phyloP scores from a whole-genome alignment of 352 stramenopile genomes.

The Phytophthora megakarya region DNA sequence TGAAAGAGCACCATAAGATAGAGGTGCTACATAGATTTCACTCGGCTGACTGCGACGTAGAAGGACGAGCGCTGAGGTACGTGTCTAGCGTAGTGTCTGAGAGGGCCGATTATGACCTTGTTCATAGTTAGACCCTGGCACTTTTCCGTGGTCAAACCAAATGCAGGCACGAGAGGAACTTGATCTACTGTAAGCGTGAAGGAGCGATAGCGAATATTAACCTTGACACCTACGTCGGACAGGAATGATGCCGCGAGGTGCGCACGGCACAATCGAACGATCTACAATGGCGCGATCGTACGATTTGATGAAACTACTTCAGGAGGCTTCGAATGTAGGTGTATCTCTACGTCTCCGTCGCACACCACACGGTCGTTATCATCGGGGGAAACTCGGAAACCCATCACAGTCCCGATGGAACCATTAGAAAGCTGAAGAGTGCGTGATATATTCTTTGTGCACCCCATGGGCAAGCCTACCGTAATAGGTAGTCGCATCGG shows the following conservation, averaged over 20 bases:
- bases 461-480: background rate
- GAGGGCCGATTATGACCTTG: background rate
- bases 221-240: background rate
- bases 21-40: conserved; percentile 2
- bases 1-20: background rate
- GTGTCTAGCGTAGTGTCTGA: background rate
- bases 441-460: conserved; percentile 14
- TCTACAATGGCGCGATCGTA: too few species aligned
- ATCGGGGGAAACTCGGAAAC: background rate
- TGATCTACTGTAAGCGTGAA: background rate
- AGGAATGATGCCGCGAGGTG: background rate
- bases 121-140: too few species aligned
- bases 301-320: too few species aligned
- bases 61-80: background rate
- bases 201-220: background rate
- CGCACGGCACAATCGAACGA: too few species aligned
- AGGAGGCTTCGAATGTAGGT: background rate
- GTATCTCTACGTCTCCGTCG: background rate
- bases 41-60: conserved; percentile 5
- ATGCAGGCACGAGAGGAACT: background rate
- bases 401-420: conserved; percentile 1
- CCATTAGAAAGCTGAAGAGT: conserved; percentile 9
- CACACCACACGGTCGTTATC: background rate
- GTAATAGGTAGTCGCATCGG: background rate
- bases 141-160: background rate